Base-by-base conservation (phyloP, 768 basidiomycete genomes). In the Mycena maculata region DNA sequence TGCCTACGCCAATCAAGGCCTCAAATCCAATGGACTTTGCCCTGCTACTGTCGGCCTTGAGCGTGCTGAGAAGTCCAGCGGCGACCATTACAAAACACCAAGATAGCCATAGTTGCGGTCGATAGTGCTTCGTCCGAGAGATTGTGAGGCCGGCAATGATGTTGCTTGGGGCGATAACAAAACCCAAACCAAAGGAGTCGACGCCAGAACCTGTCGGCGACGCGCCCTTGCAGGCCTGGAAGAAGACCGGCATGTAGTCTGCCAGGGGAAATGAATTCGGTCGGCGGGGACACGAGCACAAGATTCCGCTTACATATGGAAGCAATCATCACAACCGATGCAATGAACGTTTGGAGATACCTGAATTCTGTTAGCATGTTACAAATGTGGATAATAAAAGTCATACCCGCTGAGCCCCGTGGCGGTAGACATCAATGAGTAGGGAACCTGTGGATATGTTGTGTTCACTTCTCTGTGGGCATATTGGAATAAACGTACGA, bases 231-330 rank as follows among this genome's bases (percentile, higher is more conserved):
- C 77, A 79, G 0, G 82, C 82, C 64, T 85, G 84, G 69, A 81
- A 84, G 69, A 78, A 85, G 16, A 82, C 77, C 2, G 81, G 81
- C 1, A 80, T 64, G 60, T 80, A 85, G 66, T 82, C 82, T 79
- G 23, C 3, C 18, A n/a, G 4, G 20, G 36, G 8, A 31, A 12
- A 25, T 41, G 33, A 41, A 38, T 27, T 3, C 3, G 4, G 48
- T 16, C 23, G 25, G 16, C n/a, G n/a, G 31, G 20, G 18, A 15
- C 41, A 5, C 20, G 18, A 5, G 16, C 16, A 42, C 13, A n/a
- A 15, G 20, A 42, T 38, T 16, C 16, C 16, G 20, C 50, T 33
- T 16, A 39, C 45, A 58, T 1, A 38, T 60, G 22, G 47, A 27
- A 25, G 22, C 9, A 28, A 49, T 30, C 50, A 52, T 41, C 1